These are phyloP conservation scores for Quercus aquifolioides DNA, from an alignment of 306 rosid species.

Conservation along the genomic window DNA sequence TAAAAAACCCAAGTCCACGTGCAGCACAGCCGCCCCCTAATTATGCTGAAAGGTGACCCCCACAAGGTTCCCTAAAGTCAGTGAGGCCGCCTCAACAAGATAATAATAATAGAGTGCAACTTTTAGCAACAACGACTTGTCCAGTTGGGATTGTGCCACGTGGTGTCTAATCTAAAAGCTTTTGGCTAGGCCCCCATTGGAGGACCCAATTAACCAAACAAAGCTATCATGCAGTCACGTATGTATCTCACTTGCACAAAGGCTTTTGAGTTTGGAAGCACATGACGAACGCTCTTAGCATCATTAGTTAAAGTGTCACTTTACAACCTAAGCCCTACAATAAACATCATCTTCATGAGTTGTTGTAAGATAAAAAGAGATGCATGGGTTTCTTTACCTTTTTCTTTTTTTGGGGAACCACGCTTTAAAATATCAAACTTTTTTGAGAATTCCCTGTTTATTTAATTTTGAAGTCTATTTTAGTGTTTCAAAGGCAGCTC, in stretches of 20 bases:
- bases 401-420: slow-evolving; percentile 34
- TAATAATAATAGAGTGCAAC: background rate
- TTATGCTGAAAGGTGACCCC: too few species aligned
- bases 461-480: background rate
- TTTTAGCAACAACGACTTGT: background rate
- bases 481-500: too few species aligned
- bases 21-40: too few species aligned
- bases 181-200: background rate
- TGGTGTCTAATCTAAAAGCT: background rate
- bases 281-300: slow-evolving; percentile 28
- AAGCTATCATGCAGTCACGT: background rate
- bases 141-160: background rate
- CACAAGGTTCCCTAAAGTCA: too few species aligned
- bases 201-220: background rate
- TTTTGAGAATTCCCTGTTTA: background rate
- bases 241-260: background rate
- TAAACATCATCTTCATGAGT: slow-evolving; percentile 41
- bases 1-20: too few species aligned
- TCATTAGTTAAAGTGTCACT: slow-evolving; percentile 32
- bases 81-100: too few species aligned
- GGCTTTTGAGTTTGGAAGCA: slow-evolving; percentile 16
- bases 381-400: background rate
- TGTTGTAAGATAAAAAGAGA: slow-evolving; percentile 10
- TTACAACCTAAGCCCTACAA: slow-evolving; percentile 46
- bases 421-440: background rate